Evolutionary conservation across 768 basidiomycete species (phyloP).

Genomic region (Dioszegia hungarica): DNA sequence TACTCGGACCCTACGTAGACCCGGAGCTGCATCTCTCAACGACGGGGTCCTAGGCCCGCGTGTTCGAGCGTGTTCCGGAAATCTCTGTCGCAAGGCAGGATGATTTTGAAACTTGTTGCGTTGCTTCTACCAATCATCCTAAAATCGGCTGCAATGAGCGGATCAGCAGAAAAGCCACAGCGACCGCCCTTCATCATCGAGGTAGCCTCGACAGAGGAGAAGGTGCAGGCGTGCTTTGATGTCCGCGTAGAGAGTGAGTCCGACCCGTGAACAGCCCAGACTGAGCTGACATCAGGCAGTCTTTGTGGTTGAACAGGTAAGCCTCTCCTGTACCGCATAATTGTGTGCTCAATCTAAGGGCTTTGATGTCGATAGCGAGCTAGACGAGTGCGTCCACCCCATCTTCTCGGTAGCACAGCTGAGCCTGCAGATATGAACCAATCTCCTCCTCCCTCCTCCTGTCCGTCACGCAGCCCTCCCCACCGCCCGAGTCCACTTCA

Average conservation of each 20-base stretch:
- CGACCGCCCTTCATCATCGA: constrained; percentile 5
- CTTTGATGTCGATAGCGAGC: constrained; percentile 40
- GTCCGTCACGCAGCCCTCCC: constrained; percentile 15
- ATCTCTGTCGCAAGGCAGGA: no score
- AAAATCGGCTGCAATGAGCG: no score
- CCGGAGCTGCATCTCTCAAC: no score
- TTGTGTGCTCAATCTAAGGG: constrained; percentile 21
- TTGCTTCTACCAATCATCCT: no score
- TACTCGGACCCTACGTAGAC: no score
- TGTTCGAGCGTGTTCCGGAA: no score
- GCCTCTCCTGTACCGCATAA: not conserved
- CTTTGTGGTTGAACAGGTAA: constrained; percentile 39
- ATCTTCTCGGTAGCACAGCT: not conserved
- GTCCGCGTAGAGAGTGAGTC: constrained; percentile 44
- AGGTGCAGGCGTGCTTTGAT: constrained; percentile 42
- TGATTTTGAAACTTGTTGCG: no score
- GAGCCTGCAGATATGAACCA: constrained; percentile 22
- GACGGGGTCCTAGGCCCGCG: no score
- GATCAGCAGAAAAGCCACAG: not conserved
- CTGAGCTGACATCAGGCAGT: constrained; percentile 17
- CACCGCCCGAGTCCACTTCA: constrained; percentile 18
- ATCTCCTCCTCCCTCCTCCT: constrained; percentile 35
- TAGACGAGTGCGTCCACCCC: constrained; percentile 33
- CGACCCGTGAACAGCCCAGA: not conserved
- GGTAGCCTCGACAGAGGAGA: constrained; percentile 14